These are phyloP conservation scores for Lentinula sp. DNA, from an alignment of 768 basidiomycete genomes.

Conservation along the genomic window DNA sequence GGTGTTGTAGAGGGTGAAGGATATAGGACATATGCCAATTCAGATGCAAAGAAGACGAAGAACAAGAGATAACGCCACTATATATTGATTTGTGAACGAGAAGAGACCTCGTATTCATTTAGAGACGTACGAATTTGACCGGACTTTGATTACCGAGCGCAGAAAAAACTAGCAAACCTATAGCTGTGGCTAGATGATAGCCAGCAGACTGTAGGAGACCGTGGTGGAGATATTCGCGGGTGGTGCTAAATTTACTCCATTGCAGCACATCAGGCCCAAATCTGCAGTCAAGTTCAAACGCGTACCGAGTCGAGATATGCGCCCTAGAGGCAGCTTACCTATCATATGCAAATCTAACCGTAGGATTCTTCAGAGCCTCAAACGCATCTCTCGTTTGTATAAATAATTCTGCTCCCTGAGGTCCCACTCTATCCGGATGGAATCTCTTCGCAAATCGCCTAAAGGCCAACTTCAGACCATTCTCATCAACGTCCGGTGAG, in stretches of 20 bases:
- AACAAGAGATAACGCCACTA: slow-evolving; percentile 84
- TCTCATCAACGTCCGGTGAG: slow-evolving; percentile 55
- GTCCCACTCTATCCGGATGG: slow-evolving; percentile 72
- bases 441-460: slow-evolving; percentile 65
- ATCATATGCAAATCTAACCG: slow-evolving; percentile 80
- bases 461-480: slow-evolving; percentile 65
- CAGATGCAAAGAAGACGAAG: slow-evolving; percentile 50
- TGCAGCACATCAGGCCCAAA: slow-evolving; percentile 70
- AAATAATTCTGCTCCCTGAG: slow-evolving; percentile 55
- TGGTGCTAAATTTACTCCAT: slow-evolving; percentile 59
- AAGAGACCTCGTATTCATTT: background rate
- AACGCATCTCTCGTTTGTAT: slow-evolving; percentile 68
- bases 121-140: slow-evolving; percentile 55
- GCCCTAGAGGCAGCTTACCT: slow-evolving; percentile 38
- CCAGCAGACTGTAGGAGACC: slow-evolving; percentile 59
- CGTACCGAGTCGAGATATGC: background rate
- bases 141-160: slow-evolving; percentile 53
- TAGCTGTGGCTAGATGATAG: slow-evolving; percentile 60
- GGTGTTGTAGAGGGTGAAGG: slow-evolving; percentile 36
- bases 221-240: slow-evolving; percentile 60
- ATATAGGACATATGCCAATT: slow-evolving; percentile 60
- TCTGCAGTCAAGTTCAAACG: slow-evolving; percentile 25
- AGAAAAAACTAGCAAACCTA: slow-evolving; percentile 56
- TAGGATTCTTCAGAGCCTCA: slow-evolving; percentile 73
- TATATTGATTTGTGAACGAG: background rate